Base-by-base conservation (phyloP, 495 filamentous ascomycete species). In the Neurospora tetrasperma region DNA sequence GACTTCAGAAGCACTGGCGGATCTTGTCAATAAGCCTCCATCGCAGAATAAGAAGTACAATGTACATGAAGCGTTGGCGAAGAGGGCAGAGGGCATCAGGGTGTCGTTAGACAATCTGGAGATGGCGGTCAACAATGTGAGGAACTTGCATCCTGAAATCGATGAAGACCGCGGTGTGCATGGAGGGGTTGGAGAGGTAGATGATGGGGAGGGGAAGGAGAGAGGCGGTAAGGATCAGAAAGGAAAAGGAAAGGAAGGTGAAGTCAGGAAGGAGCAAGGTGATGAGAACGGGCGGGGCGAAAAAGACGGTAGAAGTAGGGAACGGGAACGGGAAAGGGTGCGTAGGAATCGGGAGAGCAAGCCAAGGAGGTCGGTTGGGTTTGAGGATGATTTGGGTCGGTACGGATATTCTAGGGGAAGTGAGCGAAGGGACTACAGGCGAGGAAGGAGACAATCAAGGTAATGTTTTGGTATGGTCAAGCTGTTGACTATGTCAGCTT, bases 101-200 rank as follows among this genome's bases (percentile, higher is more conserved):
- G 70, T 40, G 42, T 69, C 71, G 40, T 39, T 80, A 14, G 73
- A 46, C 12, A 74, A 70, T 2, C 11, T 79, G 46, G 72, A 76
- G 72, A 71, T 71, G 9, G 74, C 74, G 2, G 71, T 77, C 7
- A 74, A 78, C 35, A 80, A 80, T 39, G 76, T 80, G 73, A 70
- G 73, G 62, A 80, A 80, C 39, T 48, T 80, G 70, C 77, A 78
- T 59, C 75, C 75, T 0, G 73, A 71, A 14, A 41, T 77, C 43
- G 68, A 54, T 41, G 42, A 38, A 0, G 42, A 46, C 10, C 31
- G 48, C 5, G 16, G 70, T 18, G 16, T 5, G 11, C 6, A 42
- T 18, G 38, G 70, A 31, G 46, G 7, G 54, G 6, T 62, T 5
- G 59, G 44, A 14, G 18, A 40, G 7, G 46, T 16, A 5, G 66